phyloP scores from a whole-genome alignment of 805 yeast species.

The Isabelozyma rhagii region DNA sequence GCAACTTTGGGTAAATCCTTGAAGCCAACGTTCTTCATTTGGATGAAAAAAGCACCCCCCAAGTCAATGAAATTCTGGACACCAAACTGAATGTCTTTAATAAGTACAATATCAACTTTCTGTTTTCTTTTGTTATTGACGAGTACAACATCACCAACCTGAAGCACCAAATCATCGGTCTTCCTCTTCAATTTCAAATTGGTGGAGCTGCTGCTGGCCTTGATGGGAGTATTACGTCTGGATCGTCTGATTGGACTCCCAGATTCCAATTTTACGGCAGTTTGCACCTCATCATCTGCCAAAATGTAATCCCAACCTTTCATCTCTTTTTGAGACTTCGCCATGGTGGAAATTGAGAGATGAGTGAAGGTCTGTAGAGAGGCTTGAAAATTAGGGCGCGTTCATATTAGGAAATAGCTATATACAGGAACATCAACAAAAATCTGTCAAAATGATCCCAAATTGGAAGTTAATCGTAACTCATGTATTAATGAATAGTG shows the following conservation, averaged over 20 bases:
- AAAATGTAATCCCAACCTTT: conserved; percentile 35
- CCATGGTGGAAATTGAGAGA: conserved; percentile 10
- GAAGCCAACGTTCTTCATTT: conserved; percentile 30
- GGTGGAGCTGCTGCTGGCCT: not conserved
- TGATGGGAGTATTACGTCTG: conserved; percentile 7
- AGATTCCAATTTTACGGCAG: not conserved
- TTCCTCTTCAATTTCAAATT: conserved; percentile 36
- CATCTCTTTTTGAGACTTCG: conserved; percentile 14
- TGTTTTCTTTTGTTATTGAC: conserved; percentile 30
- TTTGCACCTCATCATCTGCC: conserved; percentile 5
- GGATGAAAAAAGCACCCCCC: conserved; percentile 46
- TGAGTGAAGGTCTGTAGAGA: no score
- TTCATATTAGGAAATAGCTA: not conserved
- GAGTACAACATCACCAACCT: conserved; percentile 52
- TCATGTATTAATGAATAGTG: not conserved
- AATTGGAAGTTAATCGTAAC: not conserved
- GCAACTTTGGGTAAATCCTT: conserved; percentile 14
- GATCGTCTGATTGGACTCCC: conserved; percentile 12
- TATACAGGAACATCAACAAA: not conserved
- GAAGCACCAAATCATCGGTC: conserved; percentile 46
- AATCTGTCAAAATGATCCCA: not conserved
- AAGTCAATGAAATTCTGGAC: conserved; percentile 47
- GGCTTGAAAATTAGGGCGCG: not conserved
- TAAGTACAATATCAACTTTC: conserved; percentile 40
- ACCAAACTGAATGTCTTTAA: conserved; percentile 52